phyloP scores from a whole-genome alignment of 169 alveolate species.

The Amoebophrya sp. region DNA sequence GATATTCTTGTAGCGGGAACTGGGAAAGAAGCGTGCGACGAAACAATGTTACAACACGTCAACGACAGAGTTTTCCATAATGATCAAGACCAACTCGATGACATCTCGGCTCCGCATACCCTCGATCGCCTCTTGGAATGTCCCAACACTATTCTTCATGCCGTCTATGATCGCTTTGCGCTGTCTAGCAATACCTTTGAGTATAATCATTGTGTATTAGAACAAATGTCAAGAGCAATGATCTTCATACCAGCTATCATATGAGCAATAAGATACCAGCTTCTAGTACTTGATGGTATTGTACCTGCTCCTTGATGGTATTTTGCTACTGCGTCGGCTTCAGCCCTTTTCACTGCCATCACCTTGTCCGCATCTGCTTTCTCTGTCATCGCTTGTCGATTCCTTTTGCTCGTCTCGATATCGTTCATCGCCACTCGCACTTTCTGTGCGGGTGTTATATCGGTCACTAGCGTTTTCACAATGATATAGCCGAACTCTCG shows the following conservation, averaged over 20 bases:
- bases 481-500: constrained; percentile 31
- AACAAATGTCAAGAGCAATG: too few relatives aligned
- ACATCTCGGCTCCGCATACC: constrained; percentile 30
- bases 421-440: constrained; percentile 39
- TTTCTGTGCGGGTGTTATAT: constrained; percentile 29
- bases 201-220: too few relatives aligned
- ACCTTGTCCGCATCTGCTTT: constrained; percentile 36
- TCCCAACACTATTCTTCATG: constrained; percentile 20
- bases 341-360: constrained; percentile 31
- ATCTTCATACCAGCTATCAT: too few relatives aligned
- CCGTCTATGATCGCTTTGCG: constrained; percentile 36
- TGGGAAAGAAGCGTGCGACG: too few relatives aligned
- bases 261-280: too few relatives aligned
- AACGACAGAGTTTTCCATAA: too few relatives aligned
- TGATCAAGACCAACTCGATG: constrained; percentile 23
- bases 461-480: constrained; percentile 31
- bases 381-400: constrained; percentile 26
- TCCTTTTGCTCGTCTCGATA: constrained; percentile 21
- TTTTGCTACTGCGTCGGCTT: constrained; percentile 31
- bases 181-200: constrained; percentile 33
- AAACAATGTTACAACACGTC: too few relatives aligned
- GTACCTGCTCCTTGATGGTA: constrained; percentile 37
- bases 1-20: too few relatives aligned
- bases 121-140: constrained; percentile 30
- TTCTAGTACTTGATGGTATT: too few relatives aligned